Evolutionary conservation across 78 protist genomes (phyloP).

Genomic region (Protostelium mycophagum): DNA sequence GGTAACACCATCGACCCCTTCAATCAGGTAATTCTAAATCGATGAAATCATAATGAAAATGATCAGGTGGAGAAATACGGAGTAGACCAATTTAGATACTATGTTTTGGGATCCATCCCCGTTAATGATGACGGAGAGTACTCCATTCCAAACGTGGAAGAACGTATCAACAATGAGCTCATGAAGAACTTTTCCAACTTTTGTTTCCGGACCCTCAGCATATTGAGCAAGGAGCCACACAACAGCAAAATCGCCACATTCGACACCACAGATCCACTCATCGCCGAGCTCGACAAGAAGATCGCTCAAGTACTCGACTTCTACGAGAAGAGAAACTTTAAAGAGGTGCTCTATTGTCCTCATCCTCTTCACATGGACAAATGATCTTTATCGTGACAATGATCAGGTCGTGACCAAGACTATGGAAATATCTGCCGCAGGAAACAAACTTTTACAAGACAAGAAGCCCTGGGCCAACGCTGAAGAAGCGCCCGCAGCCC

Average conservation of each 20-base stretch:
- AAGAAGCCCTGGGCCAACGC: neutral
- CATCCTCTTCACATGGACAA: neutral
- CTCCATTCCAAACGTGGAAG: neutral
- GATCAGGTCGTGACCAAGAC: neutral
- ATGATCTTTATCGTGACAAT: too few species aligned
- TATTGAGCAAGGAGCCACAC: neutral
- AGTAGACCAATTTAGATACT: slow-evolving; percentile 49
- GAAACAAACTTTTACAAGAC: neutral
- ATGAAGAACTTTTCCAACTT: neutral
- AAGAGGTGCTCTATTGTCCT: neutral
- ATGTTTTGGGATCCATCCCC: slow-evolving; percentile 6
- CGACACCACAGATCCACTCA: neutral
- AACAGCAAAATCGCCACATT: neutral
- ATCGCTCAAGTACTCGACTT: neutral
- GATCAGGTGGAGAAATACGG: slow-evolving; percentile 46
- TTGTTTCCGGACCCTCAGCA: neutral
- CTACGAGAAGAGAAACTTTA: neutral
- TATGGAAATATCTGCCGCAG: neutral
- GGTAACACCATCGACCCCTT: slow-evolving; percentile 76
- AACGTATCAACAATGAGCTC: neutral
- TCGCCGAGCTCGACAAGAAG: neutral
- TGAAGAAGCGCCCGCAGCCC: neutral
- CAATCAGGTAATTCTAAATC: neutral
- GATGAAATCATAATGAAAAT: neutral
- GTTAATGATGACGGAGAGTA: neutral